These are phyloP conservation scores for Lodderomyces oxycetoniae DNA, from an alignment of 1,139 yeast species.

Conservation along the genomic window DNA sequence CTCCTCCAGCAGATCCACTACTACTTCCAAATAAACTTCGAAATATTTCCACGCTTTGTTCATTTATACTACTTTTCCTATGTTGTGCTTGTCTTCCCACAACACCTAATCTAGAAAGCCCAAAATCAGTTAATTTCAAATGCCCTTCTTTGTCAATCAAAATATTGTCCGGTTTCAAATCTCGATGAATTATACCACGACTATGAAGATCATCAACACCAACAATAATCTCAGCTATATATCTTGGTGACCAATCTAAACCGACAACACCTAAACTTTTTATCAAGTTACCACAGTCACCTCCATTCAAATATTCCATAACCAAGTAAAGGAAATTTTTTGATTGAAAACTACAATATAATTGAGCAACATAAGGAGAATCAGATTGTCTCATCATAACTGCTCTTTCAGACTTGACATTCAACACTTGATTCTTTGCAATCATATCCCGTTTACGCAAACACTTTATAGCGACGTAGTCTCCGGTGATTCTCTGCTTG, in stretches of 20 bases:
- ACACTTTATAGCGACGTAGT: slow-evolving; percentile 94
- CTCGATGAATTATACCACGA: slow-evolving; percentile 90
- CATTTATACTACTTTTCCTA: slow-evolving; percentile 43
- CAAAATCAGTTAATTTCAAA: slow-evolving; percentile 90
- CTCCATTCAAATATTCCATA: slow-evolving; percentile 96
- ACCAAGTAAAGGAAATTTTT: slow-evolving; percentile 83
- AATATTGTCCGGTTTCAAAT: slow-evolving; percentile 89
- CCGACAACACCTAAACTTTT: slow-evolving; percentile 78
- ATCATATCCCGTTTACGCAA: slow-evolving; percentile 92
- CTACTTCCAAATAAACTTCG: slow-evolving; percentile 23
- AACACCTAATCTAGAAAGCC: slow-evolving; percentile 84
- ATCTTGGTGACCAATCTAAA: slow-evolving; percentile 81
- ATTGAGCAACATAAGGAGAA: slow-evolving; percentile 88
- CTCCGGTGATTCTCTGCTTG: slow-evolving; percentile 80
- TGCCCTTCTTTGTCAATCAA: slow-evolving; percentile 86
- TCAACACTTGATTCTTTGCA: slow-evolving; percentile 91
- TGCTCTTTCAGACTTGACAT: slow-evolving; percentile 91
- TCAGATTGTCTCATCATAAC: slow-evolving; percentile 97
- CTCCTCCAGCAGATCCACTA: slow-evolving; percentile 2
- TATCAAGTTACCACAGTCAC: slow-evolving; percentile 86
- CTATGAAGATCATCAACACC: slow-evolving; percentile 88
- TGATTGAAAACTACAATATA: slow-evolving; percentile 86
- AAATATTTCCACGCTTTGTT: slow-evolving; percentile 42
- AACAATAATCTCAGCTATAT: slow-evolving; percentile 83
- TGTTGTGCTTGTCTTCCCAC: slow-evolving; percentile 68